Percentiles rank a stretch among this genome's conserved stretches.
phyloP scores from a whole-genome alignment of 208 protist species.

The Acanthamoeba healyi region DNA sequence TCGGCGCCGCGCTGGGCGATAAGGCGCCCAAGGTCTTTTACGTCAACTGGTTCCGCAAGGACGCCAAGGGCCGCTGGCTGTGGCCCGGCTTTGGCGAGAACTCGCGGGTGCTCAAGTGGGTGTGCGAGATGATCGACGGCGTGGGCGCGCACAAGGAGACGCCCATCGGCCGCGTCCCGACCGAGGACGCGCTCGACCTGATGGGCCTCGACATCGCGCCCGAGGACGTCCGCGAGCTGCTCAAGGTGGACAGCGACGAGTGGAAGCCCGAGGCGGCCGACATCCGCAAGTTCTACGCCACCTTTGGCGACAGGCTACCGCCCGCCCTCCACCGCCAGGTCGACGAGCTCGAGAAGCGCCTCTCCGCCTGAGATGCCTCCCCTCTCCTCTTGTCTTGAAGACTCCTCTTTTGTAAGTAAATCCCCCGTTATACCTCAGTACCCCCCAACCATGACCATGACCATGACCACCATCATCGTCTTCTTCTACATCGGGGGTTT shows the following conservation, averaged over 20 bases:
- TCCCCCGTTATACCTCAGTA: no score
- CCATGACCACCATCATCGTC: no score
- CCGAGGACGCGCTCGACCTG: slow-evolving; percentile 77
- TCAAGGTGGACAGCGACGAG: slow-evolving; percentile 82
- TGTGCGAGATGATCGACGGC: slow-evolving; percentile 80
- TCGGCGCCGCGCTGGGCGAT: slow-evolving; percentile 74
- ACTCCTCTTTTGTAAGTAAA: no score
- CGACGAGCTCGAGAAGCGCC: slow-evolving; percentile 77
- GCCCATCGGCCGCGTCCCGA: slow-evolving; percentile 86
- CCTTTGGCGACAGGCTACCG: slow-evolving; percentile 85
- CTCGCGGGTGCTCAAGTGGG: slow-evolving; percentile 88
- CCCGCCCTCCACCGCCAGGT: slow-evolving; percentile 77
- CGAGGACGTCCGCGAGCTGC: slow-evolving; percentile 79
- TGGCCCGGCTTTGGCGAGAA: slow-evolving; percentile 94
- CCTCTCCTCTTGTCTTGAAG: no score
- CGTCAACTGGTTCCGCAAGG: slow-evolving; percentile 93
- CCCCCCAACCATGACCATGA: no score
- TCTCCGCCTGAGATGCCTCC: not conserved
- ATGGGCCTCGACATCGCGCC: slow-evolving; percentile 80
- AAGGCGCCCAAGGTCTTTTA: slow-evolving; percentile 90
- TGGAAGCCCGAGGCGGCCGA: slow-evolving; percentile 82
- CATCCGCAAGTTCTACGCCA: slow-evolving; percentile 81
- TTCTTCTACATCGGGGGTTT: no score
- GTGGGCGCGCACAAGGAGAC: slow-evolving; percentile 52
- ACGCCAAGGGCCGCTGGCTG: slow-evolving; percentile 84